Conservation (phyloP, 768 basidiomycete species). For the Collybiopsis confluens region DNA sequence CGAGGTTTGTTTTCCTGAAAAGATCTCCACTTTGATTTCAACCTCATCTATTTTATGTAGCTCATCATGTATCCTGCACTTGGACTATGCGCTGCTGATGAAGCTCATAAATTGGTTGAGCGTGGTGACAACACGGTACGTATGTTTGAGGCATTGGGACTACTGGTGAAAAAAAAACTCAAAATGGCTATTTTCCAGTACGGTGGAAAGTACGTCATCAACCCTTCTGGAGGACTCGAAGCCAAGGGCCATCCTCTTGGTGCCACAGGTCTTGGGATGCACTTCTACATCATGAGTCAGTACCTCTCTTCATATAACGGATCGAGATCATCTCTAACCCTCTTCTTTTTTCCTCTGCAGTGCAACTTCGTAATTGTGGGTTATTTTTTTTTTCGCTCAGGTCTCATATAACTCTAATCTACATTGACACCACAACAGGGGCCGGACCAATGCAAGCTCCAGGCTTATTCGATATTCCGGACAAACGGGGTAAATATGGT, state of each 20-base stretch:
- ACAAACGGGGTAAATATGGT: constrained; percentile 73
- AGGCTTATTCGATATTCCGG: constrained; percentile 56
- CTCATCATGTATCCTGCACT: constrained; percentile 80
- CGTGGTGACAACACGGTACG: constrained; percentile 74
- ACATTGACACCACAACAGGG: constrained; percentile 38
- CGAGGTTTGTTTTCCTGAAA: constrained; percentile 47
- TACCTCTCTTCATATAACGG: constrained; percentile 5
- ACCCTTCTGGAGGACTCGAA: constrained; percentile 82
- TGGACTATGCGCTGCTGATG: constrained; percentile 60
- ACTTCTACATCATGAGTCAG: constrained; percentile 80
- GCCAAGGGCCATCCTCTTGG: constrained; percentile 88
- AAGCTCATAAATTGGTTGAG: constrained; percentile 73
- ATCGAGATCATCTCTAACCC: not conserved
- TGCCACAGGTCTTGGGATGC: constrained; percentile 82
- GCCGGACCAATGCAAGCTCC: constrained; percentile 82
- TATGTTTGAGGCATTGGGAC: not conserved
- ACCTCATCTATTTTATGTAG: constrained; percentile 27
- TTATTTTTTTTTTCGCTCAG: not conserved
- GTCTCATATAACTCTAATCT: too few species aligned
- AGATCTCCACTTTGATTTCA: not conserved
- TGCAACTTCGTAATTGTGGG: constrained; percentile 72
- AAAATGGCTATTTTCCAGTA: constrained; percentile 39
- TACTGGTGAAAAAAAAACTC: not conserved
- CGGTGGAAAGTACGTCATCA: constrained; percentile 81
- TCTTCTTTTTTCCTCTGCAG: constrained; percentile 31